Percentiles rank a stretch among this genome's conserved stretches.
Evolutionary conservation across 2,329 filamentous ascomycete genomes (phyloP).

Genomic region (Coniella lustricola): DNA sequence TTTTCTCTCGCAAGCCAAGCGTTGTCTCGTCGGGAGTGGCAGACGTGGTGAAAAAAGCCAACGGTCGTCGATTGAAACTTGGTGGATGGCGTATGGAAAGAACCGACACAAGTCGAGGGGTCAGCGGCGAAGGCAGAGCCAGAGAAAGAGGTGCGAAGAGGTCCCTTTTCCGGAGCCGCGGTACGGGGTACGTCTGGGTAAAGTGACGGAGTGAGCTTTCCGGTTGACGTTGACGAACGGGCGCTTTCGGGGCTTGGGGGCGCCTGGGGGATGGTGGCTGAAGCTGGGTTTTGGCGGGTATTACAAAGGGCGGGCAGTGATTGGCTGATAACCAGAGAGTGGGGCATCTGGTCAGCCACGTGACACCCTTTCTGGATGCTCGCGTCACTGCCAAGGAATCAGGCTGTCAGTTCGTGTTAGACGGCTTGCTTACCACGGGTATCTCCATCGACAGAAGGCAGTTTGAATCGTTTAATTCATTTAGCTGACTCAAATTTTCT

Average conservation of each 20-base stretch:
- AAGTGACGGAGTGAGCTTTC: constrained; percentile 1
- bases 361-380: background rate
- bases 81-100: background rate
- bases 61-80: background rate
- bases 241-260: background rate
- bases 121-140: background rate
- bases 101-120: constrained; percentile 3
- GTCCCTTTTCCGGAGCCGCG: background rate
- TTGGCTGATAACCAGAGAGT: constrained; percentile 12
- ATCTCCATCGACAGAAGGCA: too few relatives aligned
- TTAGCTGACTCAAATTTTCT: too few relatives aligned
- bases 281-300: constrained; percentile 14
- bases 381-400: background rate
- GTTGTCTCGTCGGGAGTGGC: too few relatives aligned
- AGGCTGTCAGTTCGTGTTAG: background rate
- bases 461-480: too few relatives aligned
- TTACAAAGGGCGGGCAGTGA: constrained; percentile 18
- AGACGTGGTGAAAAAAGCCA: too few relatives aligned
- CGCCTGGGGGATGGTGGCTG: too few relatives aligned
- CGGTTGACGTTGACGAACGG: constrained; percentile 9
- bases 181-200: background rate
- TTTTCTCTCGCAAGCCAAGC: background rate
- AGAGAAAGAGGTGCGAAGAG: too few relatives aligned
- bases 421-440: too few relatives aligned
- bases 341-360: background rate